Conservation (phyloP, 2,329 filamentous ascomycete species). For the Reticulascus tulasneorum region DNA sequence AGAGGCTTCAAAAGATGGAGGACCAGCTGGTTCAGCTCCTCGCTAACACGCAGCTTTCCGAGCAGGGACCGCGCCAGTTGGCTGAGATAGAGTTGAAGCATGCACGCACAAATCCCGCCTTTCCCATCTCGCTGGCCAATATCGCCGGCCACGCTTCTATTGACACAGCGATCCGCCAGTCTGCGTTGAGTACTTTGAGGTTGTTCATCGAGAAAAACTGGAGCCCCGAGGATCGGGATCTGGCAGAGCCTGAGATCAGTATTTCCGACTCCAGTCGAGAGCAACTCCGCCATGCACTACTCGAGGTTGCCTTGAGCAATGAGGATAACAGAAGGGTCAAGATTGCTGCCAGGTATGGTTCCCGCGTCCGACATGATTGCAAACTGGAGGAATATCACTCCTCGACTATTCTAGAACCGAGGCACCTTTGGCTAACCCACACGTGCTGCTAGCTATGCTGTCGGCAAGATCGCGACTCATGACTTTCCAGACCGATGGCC, state of each 20-base stretch:
- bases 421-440: conserved; percentile 9
- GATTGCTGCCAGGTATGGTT: conserved; percentile 70
- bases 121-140: conserved; percentile 74
- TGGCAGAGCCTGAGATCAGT: conserved; percentile 55
- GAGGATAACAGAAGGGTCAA: conserved; percentile 83
- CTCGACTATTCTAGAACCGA: background rate
- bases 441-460: conserved; percentile 52
- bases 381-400: background rate
- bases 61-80: conserved; percentile 73
- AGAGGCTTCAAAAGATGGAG: too few relatives aligned
- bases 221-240: conserved; percentile 71
- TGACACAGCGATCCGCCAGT: conserved; percentile 72
- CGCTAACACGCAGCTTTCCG: conserved; percentile 75
- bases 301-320: conserved; percentile 71
- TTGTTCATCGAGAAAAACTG: conserved; percentile 82
- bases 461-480: conserved; percentile 88
- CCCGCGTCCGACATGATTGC: conserved; percentile 2
- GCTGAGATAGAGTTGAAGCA: conserved; percentile 80
- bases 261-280: conserved; percentile 71
- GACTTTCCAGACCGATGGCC: conserved; percentile 97
- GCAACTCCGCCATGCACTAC: conserved; percentile 66
- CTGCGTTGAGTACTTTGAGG: conserved; percentile 75
- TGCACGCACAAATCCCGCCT: conserved; percentile 65
- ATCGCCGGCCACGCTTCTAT: conserved; percentile 75
- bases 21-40: conserved; percentile 87